Percentiles rank a stretch among this genome's conserved stretches.
Evolutionary conservation across 2,329 filamentous ascomycete genomes (phyloP).

Genomic region (Aspergillus cejpii): DNA sequence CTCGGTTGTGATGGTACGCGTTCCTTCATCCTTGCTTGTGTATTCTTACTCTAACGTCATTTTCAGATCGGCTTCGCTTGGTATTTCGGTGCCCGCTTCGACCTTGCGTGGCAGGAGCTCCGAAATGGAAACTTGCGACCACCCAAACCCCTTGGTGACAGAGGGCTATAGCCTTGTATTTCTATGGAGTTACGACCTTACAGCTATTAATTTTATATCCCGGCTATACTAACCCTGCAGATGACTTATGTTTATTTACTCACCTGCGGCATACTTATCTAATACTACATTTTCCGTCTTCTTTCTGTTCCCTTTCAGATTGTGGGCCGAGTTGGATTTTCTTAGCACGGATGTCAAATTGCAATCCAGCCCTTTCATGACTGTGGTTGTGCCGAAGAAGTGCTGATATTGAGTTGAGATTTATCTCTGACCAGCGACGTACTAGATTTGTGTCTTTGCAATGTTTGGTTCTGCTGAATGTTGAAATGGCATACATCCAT

Average conservation of each 20-base stretch:
- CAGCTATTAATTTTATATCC: conserved; percentile 17
- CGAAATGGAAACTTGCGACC: conserved; percentile 44
- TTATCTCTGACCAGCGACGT: conserved; percentile 33
- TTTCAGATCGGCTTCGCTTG: conserved; percentile 67
- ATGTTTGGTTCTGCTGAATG: conserved; percentile 16
- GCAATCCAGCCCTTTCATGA: conserved; percentile 75
- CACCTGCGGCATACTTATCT: conserved; percentile 24
- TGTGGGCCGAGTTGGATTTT: neutral
- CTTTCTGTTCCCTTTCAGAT: neutral
- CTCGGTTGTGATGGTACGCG: conserved; percentile 70
- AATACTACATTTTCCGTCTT: conserved; percentile 24
- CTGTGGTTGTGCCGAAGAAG: conserved; percentile 98
- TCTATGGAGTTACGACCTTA: conserved; percentile 29
- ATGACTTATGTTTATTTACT: conserved; percentile 26
- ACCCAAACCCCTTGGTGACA: conserved; percentile 24
- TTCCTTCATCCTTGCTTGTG: neutral
- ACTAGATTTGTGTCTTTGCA: conserved; percentile 40
- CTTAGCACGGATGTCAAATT: conserved; percentile 99
- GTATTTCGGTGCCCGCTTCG: conserved; percentile 75
- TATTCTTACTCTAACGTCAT: conserved; percentile 1
- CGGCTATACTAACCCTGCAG: conserved; percentile 22
- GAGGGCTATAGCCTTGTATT: conserved; percentile 36
- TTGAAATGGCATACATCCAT: conserved; percentile 40
- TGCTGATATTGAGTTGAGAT: conserved; percentile 65
- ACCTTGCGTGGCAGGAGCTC: conserved; percentile 57